phyloP scores from a whole-genome alignment of 345 rosid genomes.

The Heritiera fomes region DNA sequence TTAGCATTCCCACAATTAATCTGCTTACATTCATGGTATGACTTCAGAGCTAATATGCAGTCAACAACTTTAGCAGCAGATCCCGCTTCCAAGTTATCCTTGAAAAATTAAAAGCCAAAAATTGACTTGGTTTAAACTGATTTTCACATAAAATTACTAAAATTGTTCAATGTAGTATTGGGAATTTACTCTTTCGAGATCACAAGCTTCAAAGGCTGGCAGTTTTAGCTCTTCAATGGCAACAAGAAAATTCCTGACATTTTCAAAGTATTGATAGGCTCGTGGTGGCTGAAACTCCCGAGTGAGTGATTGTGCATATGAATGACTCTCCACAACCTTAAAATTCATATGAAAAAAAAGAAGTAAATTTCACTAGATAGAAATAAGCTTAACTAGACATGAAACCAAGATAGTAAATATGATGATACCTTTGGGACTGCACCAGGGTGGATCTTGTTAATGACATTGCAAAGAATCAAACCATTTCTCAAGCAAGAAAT shows the following conservation, averaged over 20 bases:
- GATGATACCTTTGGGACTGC: constrained; percentile 70
- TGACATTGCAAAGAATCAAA: constrained; percentile 68
- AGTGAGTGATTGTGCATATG: constrained; percentile 43
- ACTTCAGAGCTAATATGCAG: constrained; percentile 78
- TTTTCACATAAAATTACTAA: neutral
- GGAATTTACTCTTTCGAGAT: constrained; percentile 77
- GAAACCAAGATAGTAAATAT: constrained; percentile 1
- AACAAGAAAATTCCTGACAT: constrained; percentile 81
- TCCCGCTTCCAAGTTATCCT: constrained; percentile 82
- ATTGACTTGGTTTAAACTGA: constrained; percentile 16
- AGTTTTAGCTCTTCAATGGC: constrained; percentile 76
- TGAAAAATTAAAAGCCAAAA: constrained; percentile 21
- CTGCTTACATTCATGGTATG: constrained; percentile 70
- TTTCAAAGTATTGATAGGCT: constrained; percentile 92
- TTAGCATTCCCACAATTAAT: constrained; percentile 52
- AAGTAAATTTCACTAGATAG: neutral
- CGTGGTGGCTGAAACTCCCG: constrained; percentile 68
- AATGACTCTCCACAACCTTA: constrained; percentile 79
- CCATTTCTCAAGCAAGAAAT: constrained; percentile 93
- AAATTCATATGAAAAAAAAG: neutral
- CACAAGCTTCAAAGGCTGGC: constrained; percentile 91
- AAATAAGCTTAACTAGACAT: neutral
- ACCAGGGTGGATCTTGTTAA: constrained; percentile 83
- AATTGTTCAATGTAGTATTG: neutral
- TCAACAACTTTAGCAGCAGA: constrained; percentile 80